These are phyloP conservation scores for Sporobolomyces phaffii DNA, from an alignment of 768 basidiomycete species.

Conservation along the genomic window DNA sequence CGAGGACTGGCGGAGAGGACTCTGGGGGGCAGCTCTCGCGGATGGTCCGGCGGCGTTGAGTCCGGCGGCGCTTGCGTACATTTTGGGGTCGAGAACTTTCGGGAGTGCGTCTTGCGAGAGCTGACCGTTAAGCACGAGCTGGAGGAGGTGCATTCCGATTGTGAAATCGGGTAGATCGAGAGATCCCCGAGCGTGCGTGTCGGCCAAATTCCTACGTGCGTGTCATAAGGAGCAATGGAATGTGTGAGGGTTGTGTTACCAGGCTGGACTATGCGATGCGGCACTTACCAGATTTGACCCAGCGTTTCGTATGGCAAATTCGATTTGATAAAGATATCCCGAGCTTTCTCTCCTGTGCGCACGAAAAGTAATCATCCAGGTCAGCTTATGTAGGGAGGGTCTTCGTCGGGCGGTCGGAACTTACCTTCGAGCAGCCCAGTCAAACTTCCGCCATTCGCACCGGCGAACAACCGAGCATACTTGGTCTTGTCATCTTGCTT, in stretches of 20 bases:
- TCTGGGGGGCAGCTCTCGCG: constrained; percentile 10
- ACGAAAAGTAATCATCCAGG: neutral
- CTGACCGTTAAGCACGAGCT: constrained; percentile 77
- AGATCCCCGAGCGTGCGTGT: constrained; percentile 81
- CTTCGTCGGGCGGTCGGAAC: too few relatives aligned
- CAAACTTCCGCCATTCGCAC: constrained; percentile 58
- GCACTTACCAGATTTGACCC: constrained; percentile 78
- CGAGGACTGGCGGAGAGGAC: constrained; percentile 10
- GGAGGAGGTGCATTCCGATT: constrained; percentile 76
- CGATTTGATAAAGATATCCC: constrained; percentile 84
- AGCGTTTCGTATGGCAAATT: constrained; percentile 78
- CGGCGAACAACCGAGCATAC: constrained; percentile 68
- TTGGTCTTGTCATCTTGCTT: constrained; percentile 68
- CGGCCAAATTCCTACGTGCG: constrained; percentile 75
- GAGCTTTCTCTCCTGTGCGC: constrained; percentile 69
- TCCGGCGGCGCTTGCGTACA: constrained; percentile 38
- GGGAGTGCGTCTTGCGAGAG: constrained; percentile 54
- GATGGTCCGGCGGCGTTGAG: constrained; percentile 13
- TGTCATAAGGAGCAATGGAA: neutral
- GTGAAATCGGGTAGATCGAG: constrained; percentile 88
- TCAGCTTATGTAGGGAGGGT: too few relatives aligned
- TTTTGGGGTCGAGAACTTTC: constrained; percentile 17
- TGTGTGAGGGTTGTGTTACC: neutral
- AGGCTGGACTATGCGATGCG: neutral
- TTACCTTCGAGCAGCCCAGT: constrained; percentile 73